Percentiles rank a stretch among this genome's conserved stretches.
Evolutionary conservation across 2,329 filamentous ascomycete species (phyloP).

Genomic region (Cordyceps sp.): DNA sequence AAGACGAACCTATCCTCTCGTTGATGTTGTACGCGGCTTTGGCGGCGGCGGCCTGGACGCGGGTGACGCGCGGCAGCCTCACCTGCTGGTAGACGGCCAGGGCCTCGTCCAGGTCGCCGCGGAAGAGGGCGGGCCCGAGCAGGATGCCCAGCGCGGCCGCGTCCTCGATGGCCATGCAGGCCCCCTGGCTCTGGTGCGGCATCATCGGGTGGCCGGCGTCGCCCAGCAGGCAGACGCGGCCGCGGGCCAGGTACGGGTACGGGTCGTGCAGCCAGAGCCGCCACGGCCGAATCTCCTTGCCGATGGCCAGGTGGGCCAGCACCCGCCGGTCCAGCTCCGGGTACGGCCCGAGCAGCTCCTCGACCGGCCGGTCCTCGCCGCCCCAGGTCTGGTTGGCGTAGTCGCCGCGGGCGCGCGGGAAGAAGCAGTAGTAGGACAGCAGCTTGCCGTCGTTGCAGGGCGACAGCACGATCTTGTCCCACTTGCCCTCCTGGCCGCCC

Average conservation of each 20-base stretch:
- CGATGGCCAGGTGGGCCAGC: constrained; percentile 37
- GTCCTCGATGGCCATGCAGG: constrained; percentile 50
- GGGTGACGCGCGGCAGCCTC: constrained; percentile 34
- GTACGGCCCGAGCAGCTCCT: constrained; percentile 44
- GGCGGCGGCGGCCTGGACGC: constrained; percentile 39
- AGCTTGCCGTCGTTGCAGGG: constrained; percentile 50
- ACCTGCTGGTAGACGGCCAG: constrained; percentile 34
- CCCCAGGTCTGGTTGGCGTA: constrained; percentile 46
- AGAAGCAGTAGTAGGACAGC: constrained; percentile 56
- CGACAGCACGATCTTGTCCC: constrained; percentile 55
- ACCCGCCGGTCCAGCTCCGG: constrained; percentile 43
- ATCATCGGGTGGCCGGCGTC: constrained; percentile 54
- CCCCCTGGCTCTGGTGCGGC: constrained; percentile 50
- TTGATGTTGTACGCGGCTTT: constrained; percentile 45
- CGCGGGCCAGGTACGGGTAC: constrained; percentile 39
- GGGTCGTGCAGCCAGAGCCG: constrained; percentile 43
- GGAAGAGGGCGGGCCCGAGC: constrained; percentile 31
- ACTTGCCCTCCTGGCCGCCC: constrained; percentile 46
- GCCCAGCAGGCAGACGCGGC: constrained; percentile 38
- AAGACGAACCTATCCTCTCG: constrained; percentile 35
- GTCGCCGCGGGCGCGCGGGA: constrained; percentile 36
- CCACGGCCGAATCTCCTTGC: constrained; percentile 48
- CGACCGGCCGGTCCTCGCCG: constrained; percentile 29
- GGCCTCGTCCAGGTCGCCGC: constrained; percentile 27
- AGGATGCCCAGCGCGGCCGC: constrained; percentile 44